Percentiles rank a stretch among this genome's conserved stretches.
phyloP scores from a whole-genome alignment of 169 alveolate species.

The Eimeria brunetti region DNA sequence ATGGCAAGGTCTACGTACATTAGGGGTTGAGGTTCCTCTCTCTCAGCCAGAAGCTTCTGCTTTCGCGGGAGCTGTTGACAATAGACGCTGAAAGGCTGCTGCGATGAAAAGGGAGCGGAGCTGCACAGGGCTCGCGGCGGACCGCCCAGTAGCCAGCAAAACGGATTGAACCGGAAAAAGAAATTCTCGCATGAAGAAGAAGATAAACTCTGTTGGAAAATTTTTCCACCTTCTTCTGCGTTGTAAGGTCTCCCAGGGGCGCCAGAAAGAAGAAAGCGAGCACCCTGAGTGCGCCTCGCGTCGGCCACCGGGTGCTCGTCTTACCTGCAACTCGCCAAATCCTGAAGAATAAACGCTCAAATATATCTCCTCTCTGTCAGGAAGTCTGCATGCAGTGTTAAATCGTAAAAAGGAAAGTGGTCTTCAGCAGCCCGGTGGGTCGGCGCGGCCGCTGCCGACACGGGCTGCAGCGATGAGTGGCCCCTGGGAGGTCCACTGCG shows the following conservation, averaged over 20 bases:
- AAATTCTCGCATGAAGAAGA: not conserved
- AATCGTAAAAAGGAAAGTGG: not conserved
- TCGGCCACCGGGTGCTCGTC: slow-evolving; percentile 16
- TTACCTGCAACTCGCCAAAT: not conserved
- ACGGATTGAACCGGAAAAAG: not conserved
- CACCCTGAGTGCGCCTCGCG: not conserved
- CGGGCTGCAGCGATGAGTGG: slow-evolving; percentile 61
- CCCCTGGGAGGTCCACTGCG: slow-evolving; percentile 51
- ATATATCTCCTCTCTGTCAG: not conserved
- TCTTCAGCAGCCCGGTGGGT: slow-evolving; percentile 17
- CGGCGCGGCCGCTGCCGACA: slow-evolving; percentile 61
- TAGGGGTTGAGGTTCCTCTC: not conserved
- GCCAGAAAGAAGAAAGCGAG: slow-evolving; percentile 28
- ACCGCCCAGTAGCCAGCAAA: not conserved
- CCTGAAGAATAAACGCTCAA: not conserved
- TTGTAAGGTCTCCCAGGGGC: not conserved
- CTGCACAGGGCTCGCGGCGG: slow-evolving; percentile 19
- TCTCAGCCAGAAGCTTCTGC: not conserved
- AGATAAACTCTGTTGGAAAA: not conserved
- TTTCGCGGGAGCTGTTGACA: not conserved
- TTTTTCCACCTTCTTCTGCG: not conserved
- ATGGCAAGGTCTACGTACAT: not conserved
- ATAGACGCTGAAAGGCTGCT: not conserved
- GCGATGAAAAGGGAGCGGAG: slow-evolving; percentile 50
- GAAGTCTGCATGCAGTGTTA: slow-evolving; percentile 12